Evolutionary conservation across 2,329 filamentous ascomycete genomes (phyloP).

Genomic region (Cordyceps fumosorosea): DNA sequence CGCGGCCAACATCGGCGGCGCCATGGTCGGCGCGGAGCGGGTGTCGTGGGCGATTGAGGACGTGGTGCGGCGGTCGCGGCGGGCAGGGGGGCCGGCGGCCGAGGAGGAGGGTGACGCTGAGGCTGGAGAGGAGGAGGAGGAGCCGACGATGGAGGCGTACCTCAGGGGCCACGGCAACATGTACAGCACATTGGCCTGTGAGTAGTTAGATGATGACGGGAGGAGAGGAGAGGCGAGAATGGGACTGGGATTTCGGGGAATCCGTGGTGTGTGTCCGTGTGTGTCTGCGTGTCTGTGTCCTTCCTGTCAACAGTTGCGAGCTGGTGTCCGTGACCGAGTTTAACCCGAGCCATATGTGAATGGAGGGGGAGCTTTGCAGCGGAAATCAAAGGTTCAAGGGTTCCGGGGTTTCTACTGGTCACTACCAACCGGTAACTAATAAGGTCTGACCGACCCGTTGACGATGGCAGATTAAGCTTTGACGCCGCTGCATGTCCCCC

Average conservation of each 20-base stretch:
- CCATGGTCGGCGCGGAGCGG: conserved; percentile 64
- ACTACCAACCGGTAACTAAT: too few species aligned
- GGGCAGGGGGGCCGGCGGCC: not conserved
- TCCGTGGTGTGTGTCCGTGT: too few species aligned
- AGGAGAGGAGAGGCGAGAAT: not conserved
- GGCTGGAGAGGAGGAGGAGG: conserved; percentile 5
- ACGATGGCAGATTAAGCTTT: too few species aligned
- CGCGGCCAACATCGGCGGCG: conserved; percentile 67
- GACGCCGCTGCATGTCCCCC: too few species aligned
- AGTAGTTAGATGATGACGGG: not conserved
- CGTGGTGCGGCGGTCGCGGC: conserved; percentile 24
- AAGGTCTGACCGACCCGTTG: too few species aligned
- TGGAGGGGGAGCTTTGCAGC: too few species aligned
- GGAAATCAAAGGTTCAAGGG: too few species aligned
- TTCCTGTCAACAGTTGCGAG: too few species aligned
- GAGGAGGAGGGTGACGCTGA: not conserved
- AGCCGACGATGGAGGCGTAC: conserved; percentile 4
- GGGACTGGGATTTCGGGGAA: not conserved
- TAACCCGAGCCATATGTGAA: too few species aligned
- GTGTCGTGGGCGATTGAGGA: conserved; percentile 66
- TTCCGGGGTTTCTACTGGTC: too few species aligned
- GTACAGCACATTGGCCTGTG: conserved; percentile 9
- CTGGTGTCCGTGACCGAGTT: too few species aligned
- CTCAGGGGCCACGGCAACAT: conserved; percentile 12
- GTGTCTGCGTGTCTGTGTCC: not conserved